phyloP scores from a whole-genome alignment of 2,329 filamentous ascomycete species.

The Cadophora sp. region DNA sequence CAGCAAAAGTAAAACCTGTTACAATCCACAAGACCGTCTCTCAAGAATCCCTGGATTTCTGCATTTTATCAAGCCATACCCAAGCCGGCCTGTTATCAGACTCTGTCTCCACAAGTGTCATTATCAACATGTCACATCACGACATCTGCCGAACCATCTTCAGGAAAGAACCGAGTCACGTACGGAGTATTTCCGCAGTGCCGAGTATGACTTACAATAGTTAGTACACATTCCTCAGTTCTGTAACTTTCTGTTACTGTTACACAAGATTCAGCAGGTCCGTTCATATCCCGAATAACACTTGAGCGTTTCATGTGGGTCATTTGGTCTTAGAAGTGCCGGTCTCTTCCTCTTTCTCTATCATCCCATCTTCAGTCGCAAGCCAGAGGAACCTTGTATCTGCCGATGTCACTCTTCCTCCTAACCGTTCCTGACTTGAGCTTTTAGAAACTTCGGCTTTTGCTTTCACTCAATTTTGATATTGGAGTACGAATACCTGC shows the following conservation, averaged over 20 bases:
- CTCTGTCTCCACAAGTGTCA: conserved; percentile 1
- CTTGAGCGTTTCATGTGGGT: background rate
- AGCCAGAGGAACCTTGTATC: background rate
- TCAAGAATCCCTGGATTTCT: background rate
- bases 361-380: background rate
- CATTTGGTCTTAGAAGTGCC: background rate
- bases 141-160: conserved; percentile 1
- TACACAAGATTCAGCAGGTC: background rate
- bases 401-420: background rate
- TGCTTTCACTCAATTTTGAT: background rate
- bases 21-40: background rate
- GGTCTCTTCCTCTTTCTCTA: background rate
- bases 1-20: background rate
- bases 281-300: background rate
- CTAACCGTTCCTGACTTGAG: background rate
- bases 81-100: conserved; percentile 6
- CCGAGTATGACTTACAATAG: conserved; percentile 7
- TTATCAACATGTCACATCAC: background rate
- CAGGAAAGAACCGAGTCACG: background rate
- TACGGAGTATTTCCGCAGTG: conserved; percentile 6
- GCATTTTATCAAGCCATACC: background rate
- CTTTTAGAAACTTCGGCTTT: background rate
- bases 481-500: background rate
- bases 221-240: background rate
- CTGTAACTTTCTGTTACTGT: background rate